Conservation (phyloP, 1,284 basidiomycete genomes). For the Limonomyces culmigenus region DNA sequence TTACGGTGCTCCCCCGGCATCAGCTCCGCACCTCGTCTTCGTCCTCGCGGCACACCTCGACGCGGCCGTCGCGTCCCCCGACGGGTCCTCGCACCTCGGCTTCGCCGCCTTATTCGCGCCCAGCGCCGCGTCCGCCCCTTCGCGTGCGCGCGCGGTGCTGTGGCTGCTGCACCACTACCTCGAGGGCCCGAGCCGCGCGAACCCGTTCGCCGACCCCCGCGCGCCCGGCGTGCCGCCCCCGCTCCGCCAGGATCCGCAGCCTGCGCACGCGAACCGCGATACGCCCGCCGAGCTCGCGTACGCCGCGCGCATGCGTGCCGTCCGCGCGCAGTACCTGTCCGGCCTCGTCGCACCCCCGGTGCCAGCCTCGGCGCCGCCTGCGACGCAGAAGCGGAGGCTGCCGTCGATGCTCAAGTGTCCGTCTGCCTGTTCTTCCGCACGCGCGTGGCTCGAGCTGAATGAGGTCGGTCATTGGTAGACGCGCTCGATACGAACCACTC, state of each 20-base stretch:
- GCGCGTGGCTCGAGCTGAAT: not conserved
- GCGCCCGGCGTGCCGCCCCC: conserved; percentile 37
- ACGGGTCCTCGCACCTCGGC: conserved; percentile 46
- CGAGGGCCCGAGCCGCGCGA: conserved; percentile 35
- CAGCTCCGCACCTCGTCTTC: too few species aligned
- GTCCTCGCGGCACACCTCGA: conserved; percentile 28
- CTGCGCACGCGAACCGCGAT: conserved; percentile 47
- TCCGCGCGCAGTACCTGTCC: conserved; percentile 45
- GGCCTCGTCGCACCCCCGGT: conserved; percentile 28
- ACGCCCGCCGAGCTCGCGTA: conserved; percentile 47
- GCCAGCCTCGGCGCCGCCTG: not conserved
- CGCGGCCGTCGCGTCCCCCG: conserved; percentile 36
- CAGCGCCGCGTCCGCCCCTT: conserved; percentile 14
- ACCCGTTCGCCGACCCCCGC: conserved; percentile 47
- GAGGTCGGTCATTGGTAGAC: not conserved
- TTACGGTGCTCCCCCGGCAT: too few species aligned
- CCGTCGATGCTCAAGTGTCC: not conserved
- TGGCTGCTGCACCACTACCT: conserved; percentile 70
- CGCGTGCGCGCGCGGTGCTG: conserved; percentile 53
- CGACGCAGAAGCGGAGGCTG: not conserved
- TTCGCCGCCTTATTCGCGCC: conserved; percentile 21
- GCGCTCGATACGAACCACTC: not conserved
- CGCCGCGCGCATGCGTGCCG: conserved; percentile 47
- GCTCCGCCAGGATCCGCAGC: conserved; percentile 32
- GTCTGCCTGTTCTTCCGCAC: not conserved